Evolutionary conservation across 2,329 filamentous ascomycete genomes (phyloP), one percentile per base, ranked within the genome.

Genomic region (Zopfia rhizophila): DNA sequence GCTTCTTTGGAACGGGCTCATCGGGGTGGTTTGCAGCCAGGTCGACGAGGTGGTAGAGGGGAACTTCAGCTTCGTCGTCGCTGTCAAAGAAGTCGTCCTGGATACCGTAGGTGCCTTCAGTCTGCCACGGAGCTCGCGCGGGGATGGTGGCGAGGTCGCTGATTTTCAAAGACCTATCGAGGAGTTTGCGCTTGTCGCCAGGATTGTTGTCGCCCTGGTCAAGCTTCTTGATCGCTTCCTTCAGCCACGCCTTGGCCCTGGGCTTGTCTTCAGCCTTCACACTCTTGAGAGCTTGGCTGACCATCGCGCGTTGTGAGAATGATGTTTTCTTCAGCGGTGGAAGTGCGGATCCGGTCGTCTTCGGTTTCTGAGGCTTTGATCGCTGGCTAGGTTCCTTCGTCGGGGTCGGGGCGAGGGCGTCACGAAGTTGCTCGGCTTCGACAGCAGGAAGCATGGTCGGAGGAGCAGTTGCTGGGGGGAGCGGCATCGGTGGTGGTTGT

Each of bases 81-180:
- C 56, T 52, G 17, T 61, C 57, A 17, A 59, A 44, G 35, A 51
- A 54, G 3, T 40, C 65, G 4, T 65, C 56, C 1, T 58, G 58
- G 17, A 66, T 48, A 16, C 67, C 62, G 32, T 61, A 70, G 13
- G 36, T 35, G 21, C 63, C 66, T 1, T 7, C 8, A 6, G 56
- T 40, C 38, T 66, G 51, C 68, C 68, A 71, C 17, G 68, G 68
- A 32, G 61, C 60, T 35, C 58, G 52, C 1, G 61, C 51, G 3
- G 66, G 65, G n/a, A 68, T 53, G 37, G 58, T 48, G 13, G 56
- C 50, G 10, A 71, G 54, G 5, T 69, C 60, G 12, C 58, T 51
- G 28, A 63, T 45, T 12, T 56, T 50, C 13, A 69, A 49, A 3
- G 59, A 57, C 6, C 42, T 37, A 31, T 67, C 57, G 3, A 69